Base-by-base conservation (phyloP, 805 yeast genomes). In the Wickerhamiella alocasiicola region DNA sequence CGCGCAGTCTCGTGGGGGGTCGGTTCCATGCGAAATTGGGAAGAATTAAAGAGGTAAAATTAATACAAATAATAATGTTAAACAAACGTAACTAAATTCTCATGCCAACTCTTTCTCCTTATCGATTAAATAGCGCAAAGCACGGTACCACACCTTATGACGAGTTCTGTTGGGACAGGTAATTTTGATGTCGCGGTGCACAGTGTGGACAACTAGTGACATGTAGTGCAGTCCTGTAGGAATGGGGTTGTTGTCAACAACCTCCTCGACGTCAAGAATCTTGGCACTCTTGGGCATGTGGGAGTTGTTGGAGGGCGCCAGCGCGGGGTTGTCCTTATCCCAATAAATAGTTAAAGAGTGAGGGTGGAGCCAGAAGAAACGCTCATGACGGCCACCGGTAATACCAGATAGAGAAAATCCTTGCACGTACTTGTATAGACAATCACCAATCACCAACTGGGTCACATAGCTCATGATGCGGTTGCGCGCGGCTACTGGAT, bases 291-390 rank as follows among this genome's bases (percentile, higher is more conserved):
- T 73, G 5, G 93, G 80, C 38, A 34, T 34, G 15, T 24, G 38
- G 5, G 33, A 18, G 18, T 18, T 30, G 52, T 71, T 75, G 23
- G 71, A 73, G 3, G 70, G 69, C 11, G 85, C 81, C 49, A 80
- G 78, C 0, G 78, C 79, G 1, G 96, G 96, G 53, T 82, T 82
- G 11, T 76, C 68, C 3, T 72, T 68, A 4, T 88, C 78, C 98
- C 98, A 88, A 59, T 83, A 84, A 36, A 88, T 65, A 0, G 95
- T 83, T 65, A 84, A 63, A 6, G 91, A 78, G 58, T 87, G 85
- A 2, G 97, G 97, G 61, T 88, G 94, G 34, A 91, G 74, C 97
- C 97, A 88, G 69, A 88, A 88, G 62, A 74, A 88, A 49, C 96
- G 71, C 55, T 80, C 91, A 55, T 88, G 98, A 46, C 96, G 72